Base-by-base conservation (phyloP, 139 green algal genomes). In the Micromonas pusilla region DNA sequence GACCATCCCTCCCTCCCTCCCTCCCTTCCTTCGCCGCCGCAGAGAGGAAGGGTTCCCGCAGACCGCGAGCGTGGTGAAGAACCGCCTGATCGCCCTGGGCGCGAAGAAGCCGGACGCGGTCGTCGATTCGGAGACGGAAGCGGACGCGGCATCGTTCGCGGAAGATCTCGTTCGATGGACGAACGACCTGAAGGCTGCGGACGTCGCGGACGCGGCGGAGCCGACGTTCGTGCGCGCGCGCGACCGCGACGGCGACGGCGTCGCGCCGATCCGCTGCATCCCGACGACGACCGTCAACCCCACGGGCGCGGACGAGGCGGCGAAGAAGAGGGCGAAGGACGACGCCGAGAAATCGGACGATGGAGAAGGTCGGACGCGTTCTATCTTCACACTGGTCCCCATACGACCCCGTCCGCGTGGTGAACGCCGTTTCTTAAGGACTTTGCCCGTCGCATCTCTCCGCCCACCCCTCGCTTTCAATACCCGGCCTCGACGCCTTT, bases 1-100 rank as follows among this genome's bases (percentile, higher is more conserved):
- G n/a, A n/a, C n/a, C n/a, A n/a, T n/a, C n/a, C n/a, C n/a, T n/a
- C n/a, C n/a, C n/a, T n/a, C n/a, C n/a, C n/a, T n/a, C n/a, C n/a
- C n/a, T n/a, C n/a, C n/a, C n/a, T n/a, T n/a, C n/a, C n/a, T n/a
- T 9, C 45, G 9, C 45, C 45, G 45, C 16, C 63, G 63, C 63
- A 73, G 66, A 25, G 28, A 73, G 33, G 66, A 73, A n/a, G 66
- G 66, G 5, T 73, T 73, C 66, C 28, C 26, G 33, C 33, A 28
- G 33, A 73, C 66, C 13, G 13, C 66, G 16, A n/a, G 6, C 16
- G 33, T 26, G 23, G 30, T 73, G 19, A 73, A 73, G 28, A 25
- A 9, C 19, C 23, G 66, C 13, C 60, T 73, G 60, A 68, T 28
- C 60, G 60, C 26, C 13, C 60, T 68, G 60, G 60, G 60, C 25